Percentiles rank a stretch among this genome's conserved stretches.
Conservation (phyloP, 2,329 filamentous ascomycete species). For the Chaetomium strumarium region DNA sequence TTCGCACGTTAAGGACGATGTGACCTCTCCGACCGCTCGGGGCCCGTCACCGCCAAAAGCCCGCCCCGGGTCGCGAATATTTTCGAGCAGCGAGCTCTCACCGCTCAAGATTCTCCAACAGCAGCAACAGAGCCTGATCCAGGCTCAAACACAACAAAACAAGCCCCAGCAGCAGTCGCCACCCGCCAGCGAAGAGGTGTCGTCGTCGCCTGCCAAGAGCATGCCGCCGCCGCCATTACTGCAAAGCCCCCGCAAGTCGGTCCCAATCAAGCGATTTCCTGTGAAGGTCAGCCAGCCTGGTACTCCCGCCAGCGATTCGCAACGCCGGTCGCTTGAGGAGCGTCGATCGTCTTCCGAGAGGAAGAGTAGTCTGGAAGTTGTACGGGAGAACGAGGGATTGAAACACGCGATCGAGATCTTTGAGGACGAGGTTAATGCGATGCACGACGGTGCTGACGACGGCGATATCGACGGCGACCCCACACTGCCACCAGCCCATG, state of each 20-base stretch:
- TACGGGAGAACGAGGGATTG: slow-evolving; percentile 50
- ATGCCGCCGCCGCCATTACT: slow-evolving; percentile 29
- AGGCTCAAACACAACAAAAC: slow-evolving; percentile 12
- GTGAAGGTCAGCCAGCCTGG: slow-evolving; percentile 45
- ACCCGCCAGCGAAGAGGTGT: slow-evolving; percentile 21
- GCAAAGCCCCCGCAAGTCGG: slow-evolving; percentile 41
- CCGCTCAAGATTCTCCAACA: slow-evolving; percentile 50
- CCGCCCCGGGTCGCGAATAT: slow-evolving; percentile 47
- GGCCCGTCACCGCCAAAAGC: slow-evolving; percentile 40
- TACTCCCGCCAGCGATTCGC: slow-evolving; percentile 17
- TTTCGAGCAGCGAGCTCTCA: slow-evolving; percentile 52
- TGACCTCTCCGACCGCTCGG: slow-evolving; percentile 40
- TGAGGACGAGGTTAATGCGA: slow-evolving; percentile 44
- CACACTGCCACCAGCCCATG: slow-evolving; percentile 8
- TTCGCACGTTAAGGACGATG: slow-evolving; percentile 30
- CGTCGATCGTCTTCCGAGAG: slow-evolving; percentile 26
- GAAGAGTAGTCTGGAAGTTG: slow-evolving; percentile 44
- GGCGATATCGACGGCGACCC: slow-evolving; percentile 23
- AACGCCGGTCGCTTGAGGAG: slow-evolving; percentile 13
- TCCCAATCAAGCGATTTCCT: slow-evolving; percentile 55
- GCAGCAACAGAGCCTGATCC: slow-evolving; percentile 17
- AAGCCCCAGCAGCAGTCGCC: slow-evolving; percentile 22
- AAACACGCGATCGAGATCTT: slow-evolving; percentile 57
- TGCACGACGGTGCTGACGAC: slow-evolving; percentile 24
- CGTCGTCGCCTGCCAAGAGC: slow-evolving; percentile 25